These are phyloP conservation scores for Dacryopinax spathularia DNA, from an alignment of 768 basidiomycete species.

Conservation along the genomic window DNA sequence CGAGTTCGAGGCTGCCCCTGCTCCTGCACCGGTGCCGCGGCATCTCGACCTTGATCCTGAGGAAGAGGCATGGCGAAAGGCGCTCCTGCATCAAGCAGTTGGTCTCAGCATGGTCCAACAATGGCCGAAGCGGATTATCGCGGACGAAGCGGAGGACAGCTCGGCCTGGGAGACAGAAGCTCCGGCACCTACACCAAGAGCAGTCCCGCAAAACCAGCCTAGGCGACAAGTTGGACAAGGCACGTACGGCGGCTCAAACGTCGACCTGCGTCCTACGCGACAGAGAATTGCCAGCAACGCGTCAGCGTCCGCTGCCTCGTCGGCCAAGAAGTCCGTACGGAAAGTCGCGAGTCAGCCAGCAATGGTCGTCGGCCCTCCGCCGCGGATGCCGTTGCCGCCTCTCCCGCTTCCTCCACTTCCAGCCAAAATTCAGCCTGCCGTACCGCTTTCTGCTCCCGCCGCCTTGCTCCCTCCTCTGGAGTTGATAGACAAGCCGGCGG, in stretches of 20 bases:
- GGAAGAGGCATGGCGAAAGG: conserved; percentile 62
- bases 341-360: not conserved
- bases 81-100: conserved; percentile 61
- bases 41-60: conserved; percentile 18
- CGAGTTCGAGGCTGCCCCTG: not conserved
- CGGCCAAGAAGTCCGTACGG: not conserved
- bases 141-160: not conserved
- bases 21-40: not conserved
- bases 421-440: not conserved
- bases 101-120: conserved; percentile 26
- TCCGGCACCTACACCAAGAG: not conserved
- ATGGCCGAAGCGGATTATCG: not conserved
- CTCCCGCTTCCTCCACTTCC: not conserved
- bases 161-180: conserved; percentile 2
- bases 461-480: not conserved
- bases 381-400: not conserved
- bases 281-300: not conserved
- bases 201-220: not conserved
- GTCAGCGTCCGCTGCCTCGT: not conserved
- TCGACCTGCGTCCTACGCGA: not conserved
- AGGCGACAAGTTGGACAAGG: not conserved
- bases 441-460: not conserved
- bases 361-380: not conserved
- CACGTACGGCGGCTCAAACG: not conserved
- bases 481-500: not conserved